A percentile compares a stretch with the other conserved stretches of the same genome.
phyloP scores from a whole-genome alignment of 208 protist species.

The Trichomonas tenax region DNA sequence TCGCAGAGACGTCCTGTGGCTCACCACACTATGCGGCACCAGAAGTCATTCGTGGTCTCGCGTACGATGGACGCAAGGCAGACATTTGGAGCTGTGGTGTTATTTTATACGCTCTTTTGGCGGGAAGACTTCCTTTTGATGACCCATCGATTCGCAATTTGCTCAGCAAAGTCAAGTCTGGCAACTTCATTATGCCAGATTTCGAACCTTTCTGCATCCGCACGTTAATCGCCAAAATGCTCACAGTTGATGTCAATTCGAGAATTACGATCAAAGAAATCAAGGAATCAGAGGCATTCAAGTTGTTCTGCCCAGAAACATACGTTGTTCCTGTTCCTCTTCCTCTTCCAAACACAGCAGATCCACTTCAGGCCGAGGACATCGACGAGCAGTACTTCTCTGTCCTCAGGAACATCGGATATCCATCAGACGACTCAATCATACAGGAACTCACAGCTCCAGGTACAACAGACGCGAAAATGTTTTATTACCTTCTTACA shows the following conservation, averaged over 20 bases:
- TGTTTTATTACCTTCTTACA: not conserved
- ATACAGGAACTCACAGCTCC: not conserved
- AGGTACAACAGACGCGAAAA: not conserved
- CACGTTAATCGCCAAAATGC: conserved; percentile 17
- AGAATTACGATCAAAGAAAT: conserved; percentile 23
- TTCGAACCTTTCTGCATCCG: not conserved
- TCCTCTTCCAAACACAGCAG: not conserved
- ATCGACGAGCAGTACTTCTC: not conserved
- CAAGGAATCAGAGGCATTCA: conserved; percentile 23
- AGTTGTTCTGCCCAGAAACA: not conserved
- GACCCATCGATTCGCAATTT: conserved; percentile 15
- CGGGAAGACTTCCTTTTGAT: not conserved
- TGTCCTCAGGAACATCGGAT: not conserved
- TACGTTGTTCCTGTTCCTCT: not conserved
- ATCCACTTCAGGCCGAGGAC: not conserved
- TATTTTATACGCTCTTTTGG: conserved; percentile 25
- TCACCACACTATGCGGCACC: conserved; percentile 28
- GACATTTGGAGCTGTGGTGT: conserved; percentile 26
- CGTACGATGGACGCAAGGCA: not conserved
- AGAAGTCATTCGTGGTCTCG: conserved; percentile 20
- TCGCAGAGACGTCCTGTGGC: conserved; percentile 22
- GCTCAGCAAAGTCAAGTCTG: not conserved
- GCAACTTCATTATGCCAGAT: not conserved
- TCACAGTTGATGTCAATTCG: not conserved
- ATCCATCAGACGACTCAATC: not conserved